Evolutionary conservation across 2,329 filamentous ascomycete genomes (phyloP).

Genomic region (Clonostachys rhizophaga): DNA sequence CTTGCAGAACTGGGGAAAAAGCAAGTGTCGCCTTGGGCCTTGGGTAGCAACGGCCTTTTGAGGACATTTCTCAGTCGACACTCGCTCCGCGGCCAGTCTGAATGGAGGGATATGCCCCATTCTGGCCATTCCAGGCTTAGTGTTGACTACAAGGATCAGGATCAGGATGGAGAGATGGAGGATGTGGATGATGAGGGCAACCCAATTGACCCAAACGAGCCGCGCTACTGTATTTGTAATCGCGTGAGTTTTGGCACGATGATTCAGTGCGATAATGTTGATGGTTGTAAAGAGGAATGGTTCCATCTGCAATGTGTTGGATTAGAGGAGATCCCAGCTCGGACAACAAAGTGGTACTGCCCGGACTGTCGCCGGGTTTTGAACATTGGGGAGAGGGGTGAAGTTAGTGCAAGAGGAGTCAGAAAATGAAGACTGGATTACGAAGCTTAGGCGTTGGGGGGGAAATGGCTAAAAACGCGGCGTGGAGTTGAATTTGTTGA

Average conservation of each 20-base stretch:
- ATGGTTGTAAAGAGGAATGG: conserved; percentile 80
- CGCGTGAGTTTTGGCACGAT: conserved; percentile 78
- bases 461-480: no score
- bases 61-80: no score
- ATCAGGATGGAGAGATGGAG: conserved; percentile 35
- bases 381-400: conserved; percentile 59
- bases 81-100: no score
- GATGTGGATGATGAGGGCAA: conserved; percentile 66
- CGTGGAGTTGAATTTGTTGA: no score
- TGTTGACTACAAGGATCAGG: conserved; percentile 13
- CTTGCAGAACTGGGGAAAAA: no score
- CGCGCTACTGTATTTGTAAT: conserved; percentile 73
- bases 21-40: no score
- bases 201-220: conserved; percentile 69
- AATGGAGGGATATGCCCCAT: no score
- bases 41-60: no score
- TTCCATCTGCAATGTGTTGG: conserved; percentile 78
- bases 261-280: conserved; percentile 77
- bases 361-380: conserved; percentile 65
- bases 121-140: no score
- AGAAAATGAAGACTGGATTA: conserved; percentile 25
- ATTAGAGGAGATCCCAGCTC: conserved; percentile 61
- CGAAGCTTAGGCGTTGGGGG: no score
- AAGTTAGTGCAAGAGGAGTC: conserved; percentile 55
- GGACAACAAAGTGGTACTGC: conserved; percentile 81